These are phyloP conservation scores for Capsicum chinense DNA, from an alignment of 257 asterid species.

Conservation along the genomic window DNA sequence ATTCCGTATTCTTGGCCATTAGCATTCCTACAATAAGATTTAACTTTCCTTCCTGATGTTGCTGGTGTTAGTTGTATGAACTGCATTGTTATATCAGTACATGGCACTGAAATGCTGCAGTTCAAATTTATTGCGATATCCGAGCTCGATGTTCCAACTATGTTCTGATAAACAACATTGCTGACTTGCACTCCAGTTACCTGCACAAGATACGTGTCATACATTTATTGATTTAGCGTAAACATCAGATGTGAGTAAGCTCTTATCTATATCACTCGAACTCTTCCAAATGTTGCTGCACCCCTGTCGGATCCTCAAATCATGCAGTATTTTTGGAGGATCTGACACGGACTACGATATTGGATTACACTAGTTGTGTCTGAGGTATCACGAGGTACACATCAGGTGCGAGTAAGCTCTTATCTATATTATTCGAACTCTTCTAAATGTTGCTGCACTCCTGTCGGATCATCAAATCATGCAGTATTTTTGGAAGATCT, in stretches of 20 bases:
- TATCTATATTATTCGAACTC: too few species aligned
- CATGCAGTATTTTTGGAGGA: background rate
- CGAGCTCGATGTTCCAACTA: constrained; percentile 57
- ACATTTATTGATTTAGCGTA: background rate
- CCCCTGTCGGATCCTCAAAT: background rate
- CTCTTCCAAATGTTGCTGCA: background rate
- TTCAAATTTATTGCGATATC: constrained; percentile 58
- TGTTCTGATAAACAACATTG: constrained; percentile 44
- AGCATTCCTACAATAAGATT: constrained; percentile 56
- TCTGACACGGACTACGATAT: background rate
- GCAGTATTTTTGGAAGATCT: too few species aligned
- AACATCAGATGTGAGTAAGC: background rate
- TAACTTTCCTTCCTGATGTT: constrained; percentile 36
- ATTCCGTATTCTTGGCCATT: constrained; percentile 50
- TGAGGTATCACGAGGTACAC: background rate
- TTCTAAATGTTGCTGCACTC: too few species aligned
- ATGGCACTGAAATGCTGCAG: constrained; percentile 60
- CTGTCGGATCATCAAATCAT: too few species aligned
- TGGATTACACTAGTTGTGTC: background rate
- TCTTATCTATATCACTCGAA: background rate
- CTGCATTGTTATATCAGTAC: constrained; percentile 50
- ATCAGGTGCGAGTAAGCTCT: too few species aligned
- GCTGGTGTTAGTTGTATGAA: constrained; percentile 42
- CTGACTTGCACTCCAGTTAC: constrained; percentile 64
- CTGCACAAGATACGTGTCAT: constrained; percentile 24